Percentiles rank a stretch among this genome's conserved stretches.
Conservation (phyloP, 331 rosid species). For the Ulmus americana region DNA sequence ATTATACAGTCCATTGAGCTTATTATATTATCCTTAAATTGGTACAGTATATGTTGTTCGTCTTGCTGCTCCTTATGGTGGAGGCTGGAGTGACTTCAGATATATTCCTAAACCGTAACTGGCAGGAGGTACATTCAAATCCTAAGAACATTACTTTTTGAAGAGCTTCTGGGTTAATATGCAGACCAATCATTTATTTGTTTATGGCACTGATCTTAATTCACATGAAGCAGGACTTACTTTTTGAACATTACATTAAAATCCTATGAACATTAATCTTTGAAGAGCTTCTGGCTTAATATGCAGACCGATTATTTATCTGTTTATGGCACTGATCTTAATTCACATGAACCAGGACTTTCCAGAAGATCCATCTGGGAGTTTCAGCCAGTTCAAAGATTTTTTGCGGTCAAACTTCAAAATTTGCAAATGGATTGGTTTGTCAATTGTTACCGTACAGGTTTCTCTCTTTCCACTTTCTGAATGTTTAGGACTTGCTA, state of each 20-base stretch:
- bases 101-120: slow-evolving; percentile 61
- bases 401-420: slow-evolving; percentile 54
- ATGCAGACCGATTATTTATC: slow-evolving; percentile 6
- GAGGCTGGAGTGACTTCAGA: slow-evolving; percentile 67
- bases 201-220: slow-evolving; percentile 21
- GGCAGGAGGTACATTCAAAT: slow-evolving; percentile 53
- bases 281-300: neutral
- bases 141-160: slow-evolving; percentile 3
- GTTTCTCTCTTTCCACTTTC: slow-evolving; percentile 33
- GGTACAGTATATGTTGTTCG: slow-evolving; percentile 58
- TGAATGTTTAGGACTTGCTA: neutral
- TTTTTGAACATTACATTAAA: slow-evolving; percentile 7
- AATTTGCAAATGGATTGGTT: slow-evolving; percentile 73
- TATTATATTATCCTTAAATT: slow-evolving; percentile 33
- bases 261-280: neutral
- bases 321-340: slow-evolving; percentile 15
- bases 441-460: slow-evolving; percentile 58
- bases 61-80: slow-evolving; percentile 51
- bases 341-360: slow-evolving; percentile 56
- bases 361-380: slow-evolving; percentile 63
- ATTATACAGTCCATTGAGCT: neutral
- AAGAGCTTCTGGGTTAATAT: neutral
- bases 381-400: slow-evolving; percentile 51
- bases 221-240: slow-evolving; percentile 58
- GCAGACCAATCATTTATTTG: slow-evolving; percentile 5